Base-by-base conservation (phyloP, 1,284 basidiomycete genomes). In the Mycosarcoma maydis region DNA sequence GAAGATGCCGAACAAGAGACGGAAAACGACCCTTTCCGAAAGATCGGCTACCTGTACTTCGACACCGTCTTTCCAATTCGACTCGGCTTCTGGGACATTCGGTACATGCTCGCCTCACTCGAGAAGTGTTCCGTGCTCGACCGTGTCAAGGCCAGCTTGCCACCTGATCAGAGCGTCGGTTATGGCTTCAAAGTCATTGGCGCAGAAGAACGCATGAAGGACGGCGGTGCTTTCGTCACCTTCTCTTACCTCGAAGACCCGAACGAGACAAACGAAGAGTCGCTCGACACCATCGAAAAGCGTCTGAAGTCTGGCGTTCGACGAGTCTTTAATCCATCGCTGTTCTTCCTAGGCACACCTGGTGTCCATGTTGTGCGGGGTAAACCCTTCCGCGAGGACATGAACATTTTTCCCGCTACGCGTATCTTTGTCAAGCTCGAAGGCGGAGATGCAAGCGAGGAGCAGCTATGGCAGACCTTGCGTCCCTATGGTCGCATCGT, bases 401-500 rank as follows among this genome's bases (percentile, higher is more conserved):
- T 78, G 66, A 74, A 75, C 36, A 65, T 75, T 34, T 78, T 69
- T 49, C 76, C 76, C 8, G 56, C 73, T 30, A 53, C 54, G 2
- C 54, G 59, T 10, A 54, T 78, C 45, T 61, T 64, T 36, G 59
- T 78, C 56, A 69, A 66, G 33, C 73, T 78, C 38, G 57, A 70
- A 32, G 74, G 71, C 7, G 75, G 75, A 10, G 65, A 72, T 36
- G 64, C 67, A 4, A 57, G 58, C 43, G 61, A 56, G 17, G 76
- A 78, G 41, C 61, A 77, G 54, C 55, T 78, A n/a, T 78, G 76
- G 76, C 65, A 70, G 38, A 61, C 73, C 49, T 65, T 46, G 38
- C 77, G 94, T 87, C 92, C 92, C 1, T 96, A 90, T 77, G 94
- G 95, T 17, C 86, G 87, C 38, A 90, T 97, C 51, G 78, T 85